Evolutionary conservation across 345 rosid genomes (phyloP), one percentile per base, ranked within the genome.

Genomic region (Dimocarpus longan): DNA sequence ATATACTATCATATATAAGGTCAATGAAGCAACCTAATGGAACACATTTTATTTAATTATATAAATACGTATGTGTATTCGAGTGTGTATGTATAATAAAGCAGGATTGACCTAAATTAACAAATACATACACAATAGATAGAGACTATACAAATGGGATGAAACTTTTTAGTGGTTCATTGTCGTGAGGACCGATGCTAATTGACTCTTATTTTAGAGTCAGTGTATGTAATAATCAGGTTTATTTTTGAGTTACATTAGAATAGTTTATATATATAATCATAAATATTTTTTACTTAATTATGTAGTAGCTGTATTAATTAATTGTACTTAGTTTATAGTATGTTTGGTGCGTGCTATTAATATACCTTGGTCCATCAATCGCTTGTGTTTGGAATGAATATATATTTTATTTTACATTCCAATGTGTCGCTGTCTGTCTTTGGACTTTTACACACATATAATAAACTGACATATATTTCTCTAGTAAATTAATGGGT

Each of bases 21-120:
- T 68, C 72, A 68, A 68, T 10, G 70, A 43, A 67, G 19, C 70
- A 15, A 42, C 71, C 46, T 40, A 68, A 19, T 3, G 28, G 54
- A 43, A 66, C 9, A 39, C 24, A 39, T 37, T 65, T 66, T 5
- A 50, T 50, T 11, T 50, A 11, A 15, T 11, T 18, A 16, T 66
- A 32, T 66, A 64, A 26, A 26, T 26, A 63, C 4, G 16, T 65
- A 37, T 65, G 68, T 64, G 12, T 64, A 22, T 48, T 3, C 12
- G 52, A 10, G 56, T 50, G 19, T 50, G 15, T 13, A 4, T 15
- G 56, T 50, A 50, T 13, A 50, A 59, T 59, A 59, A 59, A 18
- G 63, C 22, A 59, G 63, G 63, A 59, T 18, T n/a, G 21, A 59
- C 3, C 12, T 46, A 46, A 46, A 46, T 11, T 46, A 1, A 11